Percentiles rank a stretch among this genome's conserved stretches.
Conservation (phyloP, 2,329 filamentous ascomycete species). For the Fusarium oxysporum region DNA sequence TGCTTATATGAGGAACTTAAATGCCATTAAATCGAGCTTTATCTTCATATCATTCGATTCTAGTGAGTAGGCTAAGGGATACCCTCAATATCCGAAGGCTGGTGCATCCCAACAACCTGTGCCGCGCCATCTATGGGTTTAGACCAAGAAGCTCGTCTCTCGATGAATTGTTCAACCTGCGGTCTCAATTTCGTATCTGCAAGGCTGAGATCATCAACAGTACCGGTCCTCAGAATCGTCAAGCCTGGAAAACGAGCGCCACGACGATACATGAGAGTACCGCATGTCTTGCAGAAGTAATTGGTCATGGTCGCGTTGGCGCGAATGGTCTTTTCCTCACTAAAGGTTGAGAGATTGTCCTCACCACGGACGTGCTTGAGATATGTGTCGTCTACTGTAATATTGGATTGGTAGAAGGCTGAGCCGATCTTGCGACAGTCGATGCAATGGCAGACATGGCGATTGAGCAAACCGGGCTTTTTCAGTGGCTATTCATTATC, state of each 20-base stretch:
- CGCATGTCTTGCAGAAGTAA: conserved; percentile 69
- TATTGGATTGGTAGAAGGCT: conserved; percentile 6
- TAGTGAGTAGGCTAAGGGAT: not conserved
- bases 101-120: not conserved
- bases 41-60: not conserved
- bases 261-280: conserved; percentile 69
- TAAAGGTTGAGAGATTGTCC: not conserved
- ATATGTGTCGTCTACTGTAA: not conserved
- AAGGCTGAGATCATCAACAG: conserved; percentile 70
- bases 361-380: not conserved
- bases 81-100: not conserved
- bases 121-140: not conserved
- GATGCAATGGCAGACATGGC: not conserved
- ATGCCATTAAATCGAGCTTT: not conserved
- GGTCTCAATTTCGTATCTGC: conserved; percentile 68
- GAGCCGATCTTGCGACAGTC: conserved; percentile 9
- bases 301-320: conserved; percentile 63
- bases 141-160: conserved; percentile 60
- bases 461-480: not conserved
- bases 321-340: not conserved
- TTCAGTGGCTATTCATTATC: not conserved
- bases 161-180: conserved; percentile 62
- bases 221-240: conserved; percentile 67
- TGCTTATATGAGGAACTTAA: not conserved
- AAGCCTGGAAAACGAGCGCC: conserved; percentile 56